These are phyloP conservation scores for Neurospora crassa DNA, from an alignment of 2,329 filamentous ascomycete genomes.

Conservation along the genomic window DNA sequence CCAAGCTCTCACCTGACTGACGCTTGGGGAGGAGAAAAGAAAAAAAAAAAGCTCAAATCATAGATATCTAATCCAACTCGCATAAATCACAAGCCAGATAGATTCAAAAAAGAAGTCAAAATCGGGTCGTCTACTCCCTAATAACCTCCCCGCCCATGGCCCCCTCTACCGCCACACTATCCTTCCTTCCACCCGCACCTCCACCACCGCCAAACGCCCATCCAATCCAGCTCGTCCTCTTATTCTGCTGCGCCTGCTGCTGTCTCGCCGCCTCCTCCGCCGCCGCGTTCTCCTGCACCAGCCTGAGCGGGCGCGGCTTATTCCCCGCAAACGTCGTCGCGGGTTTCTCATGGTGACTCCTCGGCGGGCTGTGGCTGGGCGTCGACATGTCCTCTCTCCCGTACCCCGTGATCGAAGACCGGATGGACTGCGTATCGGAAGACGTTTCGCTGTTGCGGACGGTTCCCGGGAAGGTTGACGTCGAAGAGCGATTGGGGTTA, in stretches of 20 bases:
- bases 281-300: constrained; percentile 71
- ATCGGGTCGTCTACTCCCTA: constrained; percentile 13
- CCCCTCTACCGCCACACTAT: constrained; percentile 34
- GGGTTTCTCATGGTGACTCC: constrained; percentile 41
- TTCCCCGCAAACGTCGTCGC: constrained; percentile 54
- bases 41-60: neutral
- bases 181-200: neutral
- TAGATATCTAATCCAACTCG: neutral
- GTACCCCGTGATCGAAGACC: neutral
- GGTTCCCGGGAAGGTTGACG: neutral
- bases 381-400: constrained; percentile 29
- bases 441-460: constrained; percentile 26
- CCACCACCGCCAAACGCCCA: constrained; percentile 29
- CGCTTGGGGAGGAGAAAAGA: neutral
- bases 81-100: neutral
- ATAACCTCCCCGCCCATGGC: constrained; percentile 14
- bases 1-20: neutral
- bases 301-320: constrained; percentile 73
- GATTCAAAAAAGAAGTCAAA: neutral
- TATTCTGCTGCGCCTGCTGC: constrained; percentile 31
- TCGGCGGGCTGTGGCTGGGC: constrained; percentile 40
- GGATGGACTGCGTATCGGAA: neutral
- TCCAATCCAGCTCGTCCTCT: constrained; percentile 56
- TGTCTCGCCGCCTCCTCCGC: constrained; percentile 26
- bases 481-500: neutral